Evolutionary conservation across 2,329 filamentous ascomycete genomes (phyloP), one percentile per base, ranked within the genome.

Genomic region (Talaromyces piceae): DNA sequence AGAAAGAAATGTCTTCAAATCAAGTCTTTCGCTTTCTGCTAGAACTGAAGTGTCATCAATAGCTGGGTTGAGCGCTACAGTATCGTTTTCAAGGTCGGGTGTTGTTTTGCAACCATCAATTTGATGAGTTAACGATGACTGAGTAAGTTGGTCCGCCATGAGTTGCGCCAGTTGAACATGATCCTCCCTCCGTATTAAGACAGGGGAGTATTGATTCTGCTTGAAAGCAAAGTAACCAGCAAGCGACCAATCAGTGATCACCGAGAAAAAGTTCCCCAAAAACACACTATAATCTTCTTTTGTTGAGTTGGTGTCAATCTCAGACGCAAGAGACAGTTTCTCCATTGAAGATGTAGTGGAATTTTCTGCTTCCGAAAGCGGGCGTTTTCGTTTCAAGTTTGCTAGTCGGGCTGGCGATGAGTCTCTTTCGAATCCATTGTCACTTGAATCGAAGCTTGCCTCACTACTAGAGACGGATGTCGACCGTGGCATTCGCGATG

Each of bases 121-220:
- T 9, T 55, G 59, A 57, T 71, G 69, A 28, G 64, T 56, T 9
- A 74, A 58, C n/a, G 68, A 73, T 11, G 72, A 73, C 55, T 73
- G 71, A 3, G 69, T 71, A 44, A 73, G 57, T 59, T 73, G 70
- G 41, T 73, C 70, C 20, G 69, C 67, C 20, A 73, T 52, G 6
- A 73, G 53, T 51, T 73, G 70, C 12, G 68, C 69, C 43, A 72
- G 57, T 49, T 68, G 61, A 28, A 71, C 62, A 25, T 68, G 63
- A 33, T 64, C 61, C 44, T 71, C 70, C 41, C 59, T 66, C 41
- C 62, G 59, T 28, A 59, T 51, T 26, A 71, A 61, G 5, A 63
- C 60, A 4, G 70, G 66, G 3, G 59, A 55, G 41, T 65, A 51
- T 18, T 61, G 59, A 25, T 57, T 66, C 41, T 67, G 62, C 18